Conservation (phyloP, 2,329 filamentous ascomycete genomes). For the Exophiala lecanii-corni region DNA sequence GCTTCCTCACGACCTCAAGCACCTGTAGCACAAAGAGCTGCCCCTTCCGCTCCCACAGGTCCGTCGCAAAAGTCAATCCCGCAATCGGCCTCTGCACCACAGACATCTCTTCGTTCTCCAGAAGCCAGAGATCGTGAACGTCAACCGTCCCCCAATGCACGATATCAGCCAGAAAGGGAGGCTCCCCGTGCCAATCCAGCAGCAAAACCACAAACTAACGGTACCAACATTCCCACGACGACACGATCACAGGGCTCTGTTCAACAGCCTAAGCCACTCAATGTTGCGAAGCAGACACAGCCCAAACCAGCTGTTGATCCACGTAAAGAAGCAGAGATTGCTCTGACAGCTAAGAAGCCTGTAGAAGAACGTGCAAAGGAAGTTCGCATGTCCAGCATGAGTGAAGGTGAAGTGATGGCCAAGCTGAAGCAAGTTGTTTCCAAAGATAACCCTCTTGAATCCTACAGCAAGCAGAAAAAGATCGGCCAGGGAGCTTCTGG, state of each 20-base stretch:
- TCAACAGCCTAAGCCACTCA: constrained; percentile 68
- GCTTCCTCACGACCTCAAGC: constrained; percentile 36
- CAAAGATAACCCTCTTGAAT: constrained; percentile 88
- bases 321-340: constrained; percentile 84
- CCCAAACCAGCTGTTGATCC: constrained; percentile 55
- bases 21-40: constrained; percentile 65
- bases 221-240: constrained; percentile 41
- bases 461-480: constrained; percentile 99
- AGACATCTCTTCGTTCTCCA: constrained; percentile 34
- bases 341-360: constrained; percentile 75
- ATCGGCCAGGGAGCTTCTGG: constrained; percentile 97
- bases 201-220: constrained; percentile 38
- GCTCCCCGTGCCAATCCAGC: constrained; percentile 35
- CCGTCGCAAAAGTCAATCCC: constrained; percentile 27
- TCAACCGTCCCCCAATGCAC: constrained; percentile 34
- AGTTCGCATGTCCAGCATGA: constrained; percentile 98
- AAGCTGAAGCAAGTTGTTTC: constrained; percentile 91
- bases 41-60: constrained; percentile 61
- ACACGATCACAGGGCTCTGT: constrained; percentile 42
- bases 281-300: constrained; percentile 63
- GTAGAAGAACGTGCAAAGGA: constrained; percentile 76
- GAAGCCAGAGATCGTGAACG: constrained; percentile 32
- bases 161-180: constrained; percentile 31
- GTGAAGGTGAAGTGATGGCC: constrained; percentile 93
- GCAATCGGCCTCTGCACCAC: constrained; percentile 27